Evolutionary conservation across 495 filamentous ascomycete species (phyloP).

Genomic region (Talaromyces trachyspermus): DNA sequence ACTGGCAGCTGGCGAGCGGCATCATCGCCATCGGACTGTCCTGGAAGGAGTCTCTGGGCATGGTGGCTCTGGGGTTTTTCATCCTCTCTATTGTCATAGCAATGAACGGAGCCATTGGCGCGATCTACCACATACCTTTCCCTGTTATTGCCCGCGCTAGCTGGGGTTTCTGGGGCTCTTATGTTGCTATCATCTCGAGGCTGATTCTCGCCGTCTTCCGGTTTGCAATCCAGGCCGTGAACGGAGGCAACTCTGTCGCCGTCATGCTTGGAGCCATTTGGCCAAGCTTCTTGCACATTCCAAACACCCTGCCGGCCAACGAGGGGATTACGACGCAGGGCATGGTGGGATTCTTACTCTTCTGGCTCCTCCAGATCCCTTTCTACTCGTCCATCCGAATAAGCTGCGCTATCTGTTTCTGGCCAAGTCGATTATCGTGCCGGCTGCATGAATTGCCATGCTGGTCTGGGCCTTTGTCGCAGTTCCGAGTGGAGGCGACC

Average conservation of each 20-base stretch:
- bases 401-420: constrained; percentile 39
- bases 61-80: constrained; percentile 55
- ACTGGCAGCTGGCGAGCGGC: constrained; percentile 54
- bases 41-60: constrained; percentile 53
- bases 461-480: constrained; percentile 45
- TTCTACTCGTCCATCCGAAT: constrained; percentile 40
- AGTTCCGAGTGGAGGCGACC: constrained; percentile 21
- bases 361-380: constrained; percentile 37
- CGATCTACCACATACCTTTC: constrained; percentile 59
- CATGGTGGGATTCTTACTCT: constrained; percentile 60
- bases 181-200: constrained; percentile 61
- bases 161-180: constrained; percentile 65
- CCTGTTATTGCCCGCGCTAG: constrained; percentile 57
- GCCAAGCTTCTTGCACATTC: constrained; percentile 49
- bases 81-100: constrained; percentile 57
- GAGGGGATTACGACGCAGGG: constrained; percentile 59
- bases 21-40: constrained; percentile 57
- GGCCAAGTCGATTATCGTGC: constrained; percentile 37
- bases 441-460: constrained; percentile 39
- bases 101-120: constrained; percentile 55
- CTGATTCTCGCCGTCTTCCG: constrained; percentile 63
- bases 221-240: constrained; percentile 63
- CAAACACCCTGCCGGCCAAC: constrained; percentile 45
- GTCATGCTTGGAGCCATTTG: constrained; percentile 66
- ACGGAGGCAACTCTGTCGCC: constrained; percentile 55